phyloP scores from a whole-genome alignment of 139 green algal species.

The Ulvella scutata region DNA sequence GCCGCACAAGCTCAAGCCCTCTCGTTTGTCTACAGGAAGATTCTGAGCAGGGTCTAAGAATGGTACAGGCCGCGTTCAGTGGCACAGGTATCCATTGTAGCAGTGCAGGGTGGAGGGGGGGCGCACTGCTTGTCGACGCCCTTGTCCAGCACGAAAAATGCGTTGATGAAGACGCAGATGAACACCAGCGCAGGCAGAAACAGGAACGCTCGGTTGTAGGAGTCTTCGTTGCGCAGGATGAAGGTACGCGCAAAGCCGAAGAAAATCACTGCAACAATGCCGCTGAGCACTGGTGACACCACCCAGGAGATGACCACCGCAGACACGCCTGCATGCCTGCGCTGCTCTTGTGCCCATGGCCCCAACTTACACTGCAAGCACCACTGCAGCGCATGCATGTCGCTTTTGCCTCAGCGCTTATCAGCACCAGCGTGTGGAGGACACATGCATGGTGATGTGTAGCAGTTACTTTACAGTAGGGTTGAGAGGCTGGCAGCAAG shows the following conservation, averaged over 20 bases:
- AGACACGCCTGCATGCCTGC: slow-evolving; percentile 4
- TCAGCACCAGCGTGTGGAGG: background rate
- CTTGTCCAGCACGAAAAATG: slow-evolving; percentile 32
- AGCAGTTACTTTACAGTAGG: slow-evolving; percentile 18
- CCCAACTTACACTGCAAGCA: slow-evolving; percentile 11
- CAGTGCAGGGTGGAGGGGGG: no score
- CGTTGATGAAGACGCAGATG: slow-evolving; percentile 26
- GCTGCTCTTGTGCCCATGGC: background rate
- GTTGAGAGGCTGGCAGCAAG: slow-evolving; percentile 12
- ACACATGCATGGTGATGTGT: background rate
- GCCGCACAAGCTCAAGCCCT: no score
- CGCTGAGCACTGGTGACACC: slow-evolving; percentile 25
- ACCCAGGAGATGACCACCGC: slow-evolving; percentile 34
- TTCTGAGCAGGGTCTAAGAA: no score
- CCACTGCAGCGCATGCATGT: background rate
- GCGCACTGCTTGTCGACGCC: slow-evolving; percentile 7
- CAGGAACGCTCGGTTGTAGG: slow-evolving; percentile 6
- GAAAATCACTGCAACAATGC: slow-evolving; percentile 8
- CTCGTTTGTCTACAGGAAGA: no score
- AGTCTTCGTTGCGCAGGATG: slow-evolving; percentile 28
- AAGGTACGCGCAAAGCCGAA: slow-evolving; percentile 16
- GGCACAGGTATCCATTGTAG: no score
- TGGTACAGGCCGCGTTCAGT: no score
- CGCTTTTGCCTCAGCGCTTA: background rate
- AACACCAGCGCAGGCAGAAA: slow-evolving; percentile 14